Conservation (phyloP, 2,329 filamentous ascomycete species). For the Fusarium sp. region DNA sequence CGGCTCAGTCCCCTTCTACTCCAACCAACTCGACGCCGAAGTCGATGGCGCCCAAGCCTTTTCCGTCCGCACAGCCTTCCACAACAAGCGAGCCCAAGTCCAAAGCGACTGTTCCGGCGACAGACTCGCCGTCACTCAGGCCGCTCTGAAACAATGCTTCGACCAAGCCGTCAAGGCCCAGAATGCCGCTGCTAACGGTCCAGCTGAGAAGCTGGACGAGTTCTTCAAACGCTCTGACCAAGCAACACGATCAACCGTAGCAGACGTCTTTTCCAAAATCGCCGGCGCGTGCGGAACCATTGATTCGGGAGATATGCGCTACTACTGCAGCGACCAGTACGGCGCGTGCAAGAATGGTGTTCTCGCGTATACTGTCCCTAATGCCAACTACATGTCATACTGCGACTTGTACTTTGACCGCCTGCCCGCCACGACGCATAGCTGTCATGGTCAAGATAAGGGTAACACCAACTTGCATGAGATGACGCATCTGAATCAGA, state of each 20-base stretch:
- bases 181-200: slow-evolving; percentile 61
- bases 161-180: slow-evolving; percentile 65
- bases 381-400: slow-evolving; percentile 67
- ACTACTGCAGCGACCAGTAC: slow-evolving; percentile 70
- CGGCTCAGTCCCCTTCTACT: slow-evolving; percentile 66
- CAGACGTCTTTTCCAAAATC: slow-evolving; percentile 63
- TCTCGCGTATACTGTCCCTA: slow-evolving; percentile 71
- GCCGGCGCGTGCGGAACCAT: slow-evolving; percentile 66
- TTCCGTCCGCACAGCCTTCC: slow-evolving; percentile 60
- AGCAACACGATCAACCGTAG: slow-evolving; percentile 61
- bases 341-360: slow-evolving; percentile 62
- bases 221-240: slow-evolving; percentile 71
- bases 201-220: slow-evolving; percentile 63
- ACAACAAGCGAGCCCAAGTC: slow-evolving; percentile 63
- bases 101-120: slow-evolving; percentile 66
- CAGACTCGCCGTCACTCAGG: slow-evolving; percentile 57
- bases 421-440: slow-evolving; percentile 60
- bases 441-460: slow-evolving; percentile 74
- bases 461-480: slow-evolving; percentile 74
- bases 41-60: slow-evolving; percentile 68
- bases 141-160: slow-evolving; percentile 66
- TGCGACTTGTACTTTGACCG: slow-evolving; percentile 69
- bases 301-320: slow-evolving; percentile 60
- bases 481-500: slow-evolving; percentile 69
- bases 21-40: slow-evolving; percentile 67